Percentiles rank a stretch among this genome's conserved stretches.
Conservation (phyloP, 495 filamentous ascomycete species). For the Stereocaulon alpinum region DNA sequence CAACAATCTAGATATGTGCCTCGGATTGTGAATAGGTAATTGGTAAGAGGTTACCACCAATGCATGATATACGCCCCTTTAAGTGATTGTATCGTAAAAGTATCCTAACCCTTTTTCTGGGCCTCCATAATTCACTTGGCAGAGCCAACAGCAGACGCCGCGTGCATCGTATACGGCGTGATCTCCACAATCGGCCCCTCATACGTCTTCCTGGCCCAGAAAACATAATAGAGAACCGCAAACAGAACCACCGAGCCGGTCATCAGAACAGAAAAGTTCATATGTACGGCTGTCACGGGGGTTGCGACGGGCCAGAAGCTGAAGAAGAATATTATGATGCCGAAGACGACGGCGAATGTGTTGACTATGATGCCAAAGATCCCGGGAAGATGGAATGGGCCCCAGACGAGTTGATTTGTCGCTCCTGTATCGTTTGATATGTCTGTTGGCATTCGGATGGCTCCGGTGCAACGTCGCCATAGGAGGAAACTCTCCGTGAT, state of each 20-base stretch:
- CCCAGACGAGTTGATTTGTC: slow-evolving; percentile 31
- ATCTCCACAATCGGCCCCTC: slow-evolving; percentile 33
- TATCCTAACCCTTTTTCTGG: neutral
- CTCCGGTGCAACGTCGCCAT: slow-evolving; percentile 33
- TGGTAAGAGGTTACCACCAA: no score
- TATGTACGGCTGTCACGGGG: slow-evolving; percentile 26
- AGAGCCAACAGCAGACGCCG: neutral
- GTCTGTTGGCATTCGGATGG: slow-evolving; percentile 24
- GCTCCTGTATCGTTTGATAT: slow-evolving; percentile 22
- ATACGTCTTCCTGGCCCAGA: slow-evolving; percentile 35
- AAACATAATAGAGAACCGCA: slow-evolving; percentile 32
- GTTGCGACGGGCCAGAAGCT: slow-evolving; percentile 37
- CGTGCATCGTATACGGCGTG: neutral
- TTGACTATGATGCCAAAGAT: slow-evolving; percentile 37
- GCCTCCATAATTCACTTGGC: neutral
- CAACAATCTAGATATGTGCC: no score
- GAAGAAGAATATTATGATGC: slow-evolving; percentile 34
- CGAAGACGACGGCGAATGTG: slow-evolving; percentile 29
- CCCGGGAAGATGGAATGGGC: slow-evolving; percentile 39
- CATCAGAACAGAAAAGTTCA: slow-evolving; percentile 37
- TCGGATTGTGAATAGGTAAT: no score
- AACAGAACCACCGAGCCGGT: slow-evolving; percentile 36
- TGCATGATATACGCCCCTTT: no score
- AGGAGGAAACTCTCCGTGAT: slow-evolving; percentile 37
- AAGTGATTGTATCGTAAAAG: no score